These are phyloP conservation scores for Tetrapisispora taiwanensis DNA, from an alignment of 805 yeast genomes.

Conservation along the genomic window DNA sequence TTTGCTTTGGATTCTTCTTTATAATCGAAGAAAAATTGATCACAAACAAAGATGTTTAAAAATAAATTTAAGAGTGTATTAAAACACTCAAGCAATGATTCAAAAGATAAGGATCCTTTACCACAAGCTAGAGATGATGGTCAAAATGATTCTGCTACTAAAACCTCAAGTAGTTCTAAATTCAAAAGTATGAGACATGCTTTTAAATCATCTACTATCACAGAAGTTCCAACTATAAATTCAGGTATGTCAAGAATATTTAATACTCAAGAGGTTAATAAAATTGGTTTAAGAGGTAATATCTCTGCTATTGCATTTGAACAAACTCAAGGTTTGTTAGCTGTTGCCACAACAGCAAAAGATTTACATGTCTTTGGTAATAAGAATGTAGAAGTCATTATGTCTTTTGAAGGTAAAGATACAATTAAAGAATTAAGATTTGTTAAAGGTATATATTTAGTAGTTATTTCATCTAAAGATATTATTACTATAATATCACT, in stretches of 20 bases:
- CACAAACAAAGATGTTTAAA: not conserved
- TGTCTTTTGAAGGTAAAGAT: slow-evolving; percentile 41
- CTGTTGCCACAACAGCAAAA: slow-evolving; percentile 63
- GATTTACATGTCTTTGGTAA: slow-evolving; percentile 77
- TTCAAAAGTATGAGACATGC: slow-evolving; percentile 3
- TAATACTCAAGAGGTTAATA: slow-evolving; percentile 25
- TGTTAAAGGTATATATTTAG: slow-evolving; percentile 72
- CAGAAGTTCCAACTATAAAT: slow-evolving; percentile 14
- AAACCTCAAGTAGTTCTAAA: not conserved
- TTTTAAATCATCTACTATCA: slow-evolving; percentile 1
- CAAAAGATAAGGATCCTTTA: not conserved
- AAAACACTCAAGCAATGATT: not conserved
- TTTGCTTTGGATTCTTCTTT: too few species aligned
- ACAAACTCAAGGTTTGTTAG: slow-evolving; percentile 79
- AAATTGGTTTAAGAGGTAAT: slow-evolving; percentile 55
- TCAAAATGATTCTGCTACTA: not conserved
- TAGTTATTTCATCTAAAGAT: slow-evolving; percentile 55
- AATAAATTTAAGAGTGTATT: slow-evolving; percentile 1
- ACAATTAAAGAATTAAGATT: slow-evolving; percentile 51
- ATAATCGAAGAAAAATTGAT: too few species aligned
- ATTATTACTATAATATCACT: slow-evolving; percentile 62
- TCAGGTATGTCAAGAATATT: slow-evolving; percentile 26
- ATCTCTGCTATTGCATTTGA: slow-evolving; percentile 67
- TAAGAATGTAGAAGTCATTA: slow-evolving; percentile 60
- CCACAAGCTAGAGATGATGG: not conserved